Evolutionary conservation across 306 rosid species (phyloP), one percentile per base, ranked within the genome.

Genomic region (Fragaria vesca): DNA sequence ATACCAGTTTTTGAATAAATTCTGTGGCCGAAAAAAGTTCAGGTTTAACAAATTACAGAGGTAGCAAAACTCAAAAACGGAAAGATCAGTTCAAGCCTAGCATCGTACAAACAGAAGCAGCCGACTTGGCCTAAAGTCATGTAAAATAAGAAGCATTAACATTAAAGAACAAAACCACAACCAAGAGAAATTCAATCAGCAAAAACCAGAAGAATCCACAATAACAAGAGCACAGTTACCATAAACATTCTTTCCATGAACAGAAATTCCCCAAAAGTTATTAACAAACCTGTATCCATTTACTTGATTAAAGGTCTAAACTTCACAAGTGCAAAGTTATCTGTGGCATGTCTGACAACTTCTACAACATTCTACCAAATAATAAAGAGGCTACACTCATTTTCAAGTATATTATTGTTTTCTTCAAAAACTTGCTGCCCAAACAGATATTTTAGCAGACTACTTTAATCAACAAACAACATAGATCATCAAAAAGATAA

Each of bases 1-100:
- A 78, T 66, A 86, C 67, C 47, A 86, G 84, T 11, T 55, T 71
- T 47, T 80, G 73, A 71, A 86, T 70, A 43, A 86, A 78, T 50
- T 78, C 89, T 86, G 72, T 5, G 61, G 21, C 43, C 12, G 48
- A 52, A 58, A 74, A 6, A 45, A 26, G 18, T 48, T 45, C 28
- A 72, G 38, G 28, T 6, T 16, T 18, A 42, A 32, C 46, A 57
- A 38, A 21, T 18, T 52, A 45, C 60, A 10, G 16, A 57, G n/a
- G 40, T 20, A 45, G 28, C 20, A 21, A 47, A 24, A 40, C 7
- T 34, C 2, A 6, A 40, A 42, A 16, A 46, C 43, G 13, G 5
- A 32, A 30, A 60, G 71, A 7, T 18, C 21, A 26, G 50, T 48
- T 66, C 24, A 60, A 69, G 32, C 50, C 42, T 47, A 17, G 70